Conservation (phyloP, 108 stramenopile species). For the Parietichytrium sp. region DNA sequence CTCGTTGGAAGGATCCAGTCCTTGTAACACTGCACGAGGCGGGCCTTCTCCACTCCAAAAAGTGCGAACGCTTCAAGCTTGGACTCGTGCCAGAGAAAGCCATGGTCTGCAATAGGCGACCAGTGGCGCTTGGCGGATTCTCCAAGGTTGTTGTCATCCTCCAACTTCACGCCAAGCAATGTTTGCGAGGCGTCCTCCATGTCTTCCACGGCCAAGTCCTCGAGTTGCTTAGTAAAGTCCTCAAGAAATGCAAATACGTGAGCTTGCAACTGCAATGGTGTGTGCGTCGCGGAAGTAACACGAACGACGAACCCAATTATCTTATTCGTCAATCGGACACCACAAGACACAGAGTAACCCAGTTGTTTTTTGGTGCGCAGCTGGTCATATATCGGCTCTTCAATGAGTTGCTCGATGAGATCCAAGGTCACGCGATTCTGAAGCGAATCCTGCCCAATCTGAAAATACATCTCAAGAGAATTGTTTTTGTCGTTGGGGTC, state of each 20-base stretch:
- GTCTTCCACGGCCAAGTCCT: not conserved
- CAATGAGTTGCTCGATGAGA: conserved; percentile 69
- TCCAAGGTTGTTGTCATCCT: conserved; percentile 8
- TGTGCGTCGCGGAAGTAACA: conserved; percentile 50
- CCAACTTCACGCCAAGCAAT: not conserved
- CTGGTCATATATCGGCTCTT: conserved; percentile 77
- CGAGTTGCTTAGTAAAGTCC: not conserved
- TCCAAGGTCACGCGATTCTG: conserved; percentile 51
- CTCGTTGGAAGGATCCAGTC: not conserved
- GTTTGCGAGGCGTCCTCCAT: not conserved
- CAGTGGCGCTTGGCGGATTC: not conserved
- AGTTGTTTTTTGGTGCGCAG: conserved; percentile 84
- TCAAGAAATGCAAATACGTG: conserved; percentile 26
- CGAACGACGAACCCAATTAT: conserved; percentile 64
- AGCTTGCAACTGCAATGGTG: not conserved
- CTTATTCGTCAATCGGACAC: conserved; percentile 62
- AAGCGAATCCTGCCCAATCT: conserved; percentile 40
- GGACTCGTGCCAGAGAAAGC: not conserved
- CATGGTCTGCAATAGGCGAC: not conserved
- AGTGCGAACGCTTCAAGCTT: not conserved
- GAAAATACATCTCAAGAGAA: conserved; percentile 33
- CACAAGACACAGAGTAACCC: conserved; percentile 77
- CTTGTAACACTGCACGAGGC: not conserved
- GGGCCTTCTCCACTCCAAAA: not conserved
- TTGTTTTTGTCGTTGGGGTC: not conserved